Base-by-base conservation (phyloP, 2,329 filamentous ascomycete genomes). In the Phaeophleospora eucalypticola region DNA sequence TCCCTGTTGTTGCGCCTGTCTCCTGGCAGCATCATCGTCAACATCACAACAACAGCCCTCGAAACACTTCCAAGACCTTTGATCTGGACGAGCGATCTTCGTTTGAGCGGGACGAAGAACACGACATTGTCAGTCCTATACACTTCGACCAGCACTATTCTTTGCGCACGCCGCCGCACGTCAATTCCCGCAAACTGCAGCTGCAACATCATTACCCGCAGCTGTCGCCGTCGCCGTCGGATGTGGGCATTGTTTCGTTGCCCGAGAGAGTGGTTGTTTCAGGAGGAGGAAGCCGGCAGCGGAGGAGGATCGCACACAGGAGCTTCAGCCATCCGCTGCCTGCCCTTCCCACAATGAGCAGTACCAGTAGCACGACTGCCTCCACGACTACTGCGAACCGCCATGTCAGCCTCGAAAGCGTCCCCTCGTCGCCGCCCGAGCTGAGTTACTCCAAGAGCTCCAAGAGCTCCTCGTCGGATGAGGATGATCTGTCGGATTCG, bases 371-470 rank as follows among this genome's bases (percentile, higher is more conserved):
- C 24, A n/a, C n/a, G n/a, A n/a, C n/a, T n/a, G 20, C 32, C 12
- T 48, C 46, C 15, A 46, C 36, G 43, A 47, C 36, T 8, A 53
- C 54, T 48, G 49, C 50, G 10, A 38, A 34, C 24, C 41, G 40
- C 33, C 40, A 38, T 36, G 44, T 45, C 27, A 43, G 48, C 44
- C 47, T 53, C 16, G 56, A 58, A 36, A 53, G 53, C 18, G 41
- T 51, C 27, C 57, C 57, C 3, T 54, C 45, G 36, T 60, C 58
- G 14, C 58, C 58, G 15, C 58, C 58, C 2, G 57, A 55, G 19
- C 37, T 60, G 71, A 88, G 86, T 53, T 79, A 77, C 57, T 94
- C 88, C 51, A 94, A 91, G 68, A 93, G 88, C 53, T 95, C 88
- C 56, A 94, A 93, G 69, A 89, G 89, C 20, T 62, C 59, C 16